These are phyloP conservation scores for Aspergillus nidulans DNA, from an alignment of 495 filamentous ascomycete genomes.

Conservation along the genomic window DNA sequence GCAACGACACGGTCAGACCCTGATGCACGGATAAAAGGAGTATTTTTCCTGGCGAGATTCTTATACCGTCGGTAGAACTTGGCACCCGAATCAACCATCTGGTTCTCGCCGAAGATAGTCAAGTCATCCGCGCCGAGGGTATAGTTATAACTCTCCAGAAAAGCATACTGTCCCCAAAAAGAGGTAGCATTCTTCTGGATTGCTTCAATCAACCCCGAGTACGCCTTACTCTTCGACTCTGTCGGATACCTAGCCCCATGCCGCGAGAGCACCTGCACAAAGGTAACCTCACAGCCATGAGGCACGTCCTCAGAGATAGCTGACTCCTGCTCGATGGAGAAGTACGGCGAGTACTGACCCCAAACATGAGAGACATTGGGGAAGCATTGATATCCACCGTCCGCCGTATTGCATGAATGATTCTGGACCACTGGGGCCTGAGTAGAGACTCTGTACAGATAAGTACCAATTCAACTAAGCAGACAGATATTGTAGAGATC, in stretches of 20 bases:
- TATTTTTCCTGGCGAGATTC: slow-evolving; percentile 43
- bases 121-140: slow-evolving; percentile 70
- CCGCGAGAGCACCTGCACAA: slow-evolving; percentile 72
- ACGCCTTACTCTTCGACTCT: slow-evolving; percentile 50
- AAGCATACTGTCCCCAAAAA: slow-evolving; percentile 56
- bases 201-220: slow-evolving; percentile 50
- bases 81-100: slow-evolving; percentile 70
- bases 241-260: slow-evolving; percentile 86
- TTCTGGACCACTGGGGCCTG: background rate
- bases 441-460: slow-evolving; percentile 7
- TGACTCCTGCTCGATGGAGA: slow-evolving; percentile 56
- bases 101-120: slow-evolving; percentile 63
- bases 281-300: slow-evolving; percentile 61
- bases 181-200: slow-evolving; percentile 55
- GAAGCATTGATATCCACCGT: slow-evolving; percentile 61
- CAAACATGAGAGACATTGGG: slow-evolving; percentile 61
- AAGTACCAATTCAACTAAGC: background rate
- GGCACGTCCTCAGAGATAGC: slow-evolving; percentile 55
- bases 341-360: slow-evolving; percentile 87
- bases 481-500: background rate
- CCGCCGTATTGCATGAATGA: slow-evolving; percentile 52
- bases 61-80: slow-evolving; percentile 70
- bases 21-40: slow-evolving; percentile 69
- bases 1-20: slow-evolving; percentile 68
- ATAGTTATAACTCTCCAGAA: slow-evolving; percentile 67